Evolutionary conservation across 192 early-diverging fungal species (phyloP).

Genomic region (Physocladia obscura): DNA sequence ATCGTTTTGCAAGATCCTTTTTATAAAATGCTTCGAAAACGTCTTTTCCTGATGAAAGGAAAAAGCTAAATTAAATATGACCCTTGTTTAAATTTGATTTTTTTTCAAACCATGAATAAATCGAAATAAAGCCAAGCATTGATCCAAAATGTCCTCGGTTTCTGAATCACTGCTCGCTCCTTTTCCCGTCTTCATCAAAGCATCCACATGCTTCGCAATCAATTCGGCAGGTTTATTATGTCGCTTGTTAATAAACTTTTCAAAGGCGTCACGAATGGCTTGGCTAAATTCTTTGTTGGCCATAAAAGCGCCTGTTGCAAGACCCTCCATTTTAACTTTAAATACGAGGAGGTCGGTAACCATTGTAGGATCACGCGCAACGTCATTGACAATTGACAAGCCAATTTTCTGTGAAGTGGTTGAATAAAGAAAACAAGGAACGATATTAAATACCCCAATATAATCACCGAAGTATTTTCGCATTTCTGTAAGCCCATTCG

Average conservation of each 20-base stretch:
- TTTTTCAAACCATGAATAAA: conserved; percentile 66
- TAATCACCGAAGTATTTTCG: conserved; percentile 61
- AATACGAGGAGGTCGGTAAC: conserved; percentile 76
- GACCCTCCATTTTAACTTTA: conserved; percentile 70
- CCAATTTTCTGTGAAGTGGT: conserved; percentile 44
- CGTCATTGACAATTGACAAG: conserved; percentile 32
- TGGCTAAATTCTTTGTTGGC: conserved; percentile 72
- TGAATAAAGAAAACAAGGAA: conserved; percentile 50
- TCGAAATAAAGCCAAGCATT: conserved; percentile 83
- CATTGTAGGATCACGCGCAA: conserved; percentile 52
- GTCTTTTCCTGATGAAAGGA: conserved; percentile 74
- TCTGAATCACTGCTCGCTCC: conserved; percentile 62
- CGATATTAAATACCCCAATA: conserved; percentile 64
- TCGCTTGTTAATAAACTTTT: conserved; percentile 75
- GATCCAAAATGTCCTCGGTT: conserved; percentile 65
- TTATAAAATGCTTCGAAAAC: conserved; percentile 97
- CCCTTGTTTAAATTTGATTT: not conserved
- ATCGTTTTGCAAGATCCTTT: conserved; percentile 83
- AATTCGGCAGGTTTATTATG: conserved; percentile 86
- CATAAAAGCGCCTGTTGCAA: conserved; percentile 62
- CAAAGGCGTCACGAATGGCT: conserved; percentile 79
- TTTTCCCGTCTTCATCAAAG: conserved; percentile 79
- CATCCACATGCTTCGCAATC: conserved; percentile 89
- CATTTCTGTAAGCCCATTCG: conserved; percentile 62
- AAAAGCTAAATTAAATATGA: too few relatives aligned